Evolutionary conservation across 257 asterid species (phyloP).

Genomic region (Salvia rosmarinus): DNA sequence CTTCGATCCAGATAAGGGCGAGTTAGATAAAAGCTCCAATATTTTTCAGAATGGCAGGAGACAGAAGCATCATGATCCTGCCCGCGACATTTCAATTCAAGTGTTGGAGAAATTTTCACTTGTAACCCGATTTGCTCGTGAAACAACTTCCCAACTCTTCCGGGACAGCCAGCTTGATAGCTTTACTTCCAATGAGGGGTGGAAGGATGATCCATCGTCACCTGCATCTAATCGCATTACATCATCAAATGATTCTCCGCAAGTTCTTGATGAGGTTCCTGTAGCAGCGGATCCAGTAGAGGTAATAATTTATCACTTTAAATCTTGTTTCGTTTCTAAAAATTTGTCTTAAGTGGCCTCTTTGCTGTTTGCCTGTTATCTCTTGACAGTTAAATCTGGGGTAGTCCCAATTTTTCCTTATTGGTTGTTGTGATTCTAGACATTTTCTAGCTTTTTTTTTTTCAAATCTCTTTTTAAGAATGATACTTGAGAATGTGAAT

Average conservation of each 20-base stretch:
- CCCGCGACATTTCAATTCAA: slow-evolving; percentile 85
- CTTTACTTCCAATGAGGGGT: slow-evolving; percentile 58
- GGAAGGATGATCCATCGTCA: slow-evolving; percentile 50
- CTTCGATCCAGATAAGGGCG: slow-evolving; percentile 49
- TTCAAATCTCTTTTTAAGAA: background rate
- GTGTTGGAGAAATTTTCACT: slow-evolving; percentile 96
- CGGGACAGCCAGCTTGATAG: slow-evolving; percentile 72
- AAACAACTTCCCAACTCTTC: slow-evolving; percentile 94
- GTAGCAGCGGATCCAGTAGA: slow-evolving; percentile 73
- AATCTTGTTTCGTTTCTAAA: slow-evolving; percentile 18
- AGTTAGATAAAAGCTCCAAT: slow-evolving; percentile 45
- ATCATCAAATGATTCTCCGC: slow-evolving; percentile 48
- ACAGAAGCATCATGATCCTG: slow-evolving; percentile 81
- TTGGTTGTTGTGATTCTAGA: slow-evolving; percentile 16
- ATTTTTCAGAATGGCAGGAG: slow-evolving; percentile 58
- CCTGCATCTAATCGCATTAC: slow-evolving; percentile 39
- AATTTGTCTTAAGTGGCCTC: slow-evolving; percentile 14
- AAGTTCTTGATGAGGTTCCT: slow-evolving; percentile 52
- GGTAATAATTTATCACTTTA: slow-evolving; percentile 48
- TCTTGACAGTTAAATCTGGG: slow-evolving; percentile 19
- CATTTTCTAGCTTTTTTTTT: background rate
- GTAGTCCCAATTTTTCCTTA: background rate
- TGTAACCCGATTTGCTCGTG: slow-evolving; percentile 98
- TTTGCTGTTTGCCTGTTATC: slow-evolving; percentile 17
- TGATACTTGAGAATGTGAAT: slow-evolving; percentile 1